These are phyloP conservation scores for Pythium scleroteichum DNA, from an alignment of 352 stramenopile species.

Conservation along the genomic window DNA sequence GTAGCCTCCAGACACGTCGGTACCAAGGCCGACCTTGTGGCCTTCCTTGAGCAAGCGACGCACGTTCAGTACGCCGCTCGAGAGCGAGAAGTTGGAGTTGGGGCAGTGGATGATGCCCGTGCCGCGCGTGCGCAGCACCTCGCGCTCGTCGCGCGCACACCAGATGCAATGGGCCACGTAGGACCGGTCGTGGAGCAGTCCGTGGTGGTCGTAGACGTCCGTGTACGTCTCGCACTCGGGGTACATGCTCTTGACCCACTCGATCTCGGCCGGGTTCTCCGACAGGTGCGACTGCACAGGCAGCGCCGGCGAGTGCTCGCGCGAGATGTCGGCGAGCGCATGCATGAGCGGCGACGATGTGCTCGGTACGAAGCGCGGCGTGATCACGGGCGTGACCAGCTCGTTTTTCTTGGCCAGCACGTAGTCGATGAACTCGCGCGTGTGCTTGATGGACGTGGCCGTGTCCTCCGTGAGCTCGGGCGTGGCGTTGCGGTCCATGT, in stretches of 20 bases:
- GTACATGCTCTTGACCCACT: constrained; percentile 83
- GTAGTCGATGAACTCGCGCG: constrained; percentile 87
- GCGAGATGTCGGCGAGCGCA: constrained; percentile 76
- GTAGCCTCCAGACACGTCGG: constrained; percentile 94
- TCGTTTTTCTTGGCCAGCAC: constrained; percentile 67
- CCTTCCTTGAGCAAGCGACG: constrained; percentile 69
- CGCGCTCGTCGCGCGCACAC: constrained; percentile 72
- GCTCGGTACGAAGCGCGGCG: constrained; percentile 92
- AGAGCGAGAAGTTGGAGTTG: constrained; percentile 95
- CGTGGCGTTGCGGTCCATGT: constrained; percentile 94
- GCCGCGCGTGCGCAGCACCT: constrained; percentile 58
- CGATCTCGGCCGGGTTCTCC: constrained; percentile 90
- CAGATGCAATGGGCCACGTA: constrained; percentile 97
- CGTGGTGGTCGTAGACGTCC: constrained; percentile 77
- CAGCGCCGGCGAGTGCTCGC: constrained; percentile 66
- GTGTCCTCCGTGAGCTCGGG: constrained; percentile 87
- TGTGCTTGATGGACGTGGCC: constrained; percentile 78
- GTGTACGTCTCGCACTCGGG: constrained; percentile 82
- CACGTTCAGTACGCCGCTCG: constrained; percentile 85
- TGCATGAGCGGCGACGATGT: constrained; percentile 85
- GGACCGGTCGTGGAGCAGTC: constrained; percentile 85
- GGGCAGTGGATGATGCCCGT: constrained; percentile 93
- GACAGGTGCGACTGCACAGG: constrained; percentile 92
- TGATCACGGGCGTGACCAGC: constrained; percentile 90
- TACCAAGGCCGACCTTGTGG: constrained; percentile 92